Conservation (phyloP, 2,329 filamentous ascomycete species). For the Monilinia laxa region DNA sequence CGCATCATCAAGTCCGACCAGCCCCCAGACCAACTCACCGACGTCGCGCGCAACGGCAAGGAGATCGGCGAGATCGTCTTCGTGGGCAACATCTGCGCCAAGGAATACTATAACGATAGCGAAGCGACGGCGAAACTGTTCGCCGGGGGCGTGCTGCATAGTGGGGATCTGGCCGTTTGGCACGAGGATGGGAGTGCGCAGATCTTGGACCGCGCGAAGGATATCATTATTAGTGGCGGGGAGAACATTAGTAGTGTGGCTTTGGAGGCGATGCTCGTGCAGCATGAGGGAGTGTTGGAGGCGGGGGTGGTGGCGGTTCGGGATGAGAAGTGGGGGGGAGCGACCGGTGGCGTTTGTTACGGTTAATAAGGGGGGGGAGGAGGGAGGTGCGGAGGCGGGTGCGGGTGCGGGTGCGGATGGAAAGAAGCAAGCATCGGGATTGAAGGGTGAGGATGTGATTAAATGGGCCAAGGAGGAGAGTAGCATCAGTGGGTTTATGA, state of each 20-base stretch:
- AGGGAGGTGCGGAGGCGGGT: too few relatives aligned
- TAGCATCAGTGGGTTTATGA: slow-evolving; percentile 89
- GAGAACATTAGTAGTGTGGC: slow-evolving; percentile 97
- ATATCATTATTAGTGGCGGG: slow-evolving; percentile 96
- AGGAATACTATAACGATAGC: slow-evolving; percentile 87
- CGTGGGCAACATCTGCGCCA: slow-evolving; percentile 84
- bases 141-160: slow-evolving; percentile 81
- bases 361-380: slow-evolving; percentile 68
- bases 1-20: slow-evolving; percentile 80
- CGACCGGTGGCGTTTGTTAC: slow-evolving; percentile 93
- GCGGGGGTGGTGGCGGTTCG: slow-evolving; percentile 85
- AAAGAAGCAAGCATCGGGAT: too few relatives aligned
- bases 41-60: slow-evolving; percentile 67
- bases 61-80: slow-evolving; percentile 87
- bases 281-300: slow-evolving; percentile 87
- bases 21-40: slow-evolving; percentile 62
- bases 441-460: slow-evolving; percentile 67
- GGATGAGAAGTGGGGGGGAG: slow-evolving; percentile 93
- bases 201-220: slow-evolving; percentile 91
- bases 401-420: slow-evolving; percentile 42
- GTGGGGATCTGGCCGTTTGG: slow-evolving; percentile 90
- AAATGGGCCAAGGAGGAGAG: slow-evolving; percentile 78
- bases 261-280: slow-evolving; percentile 82
- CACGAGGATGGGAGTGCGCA: slow-evolving; percentile 87
- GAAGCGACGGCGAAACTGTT: slow-evolving; percentile 86